Evolutionary conservation across 352 stramenopile genomes (phyloP), one percentile per base, ranked within the genome.

Genomic region (Phytophthora uliginosa): DNA sequence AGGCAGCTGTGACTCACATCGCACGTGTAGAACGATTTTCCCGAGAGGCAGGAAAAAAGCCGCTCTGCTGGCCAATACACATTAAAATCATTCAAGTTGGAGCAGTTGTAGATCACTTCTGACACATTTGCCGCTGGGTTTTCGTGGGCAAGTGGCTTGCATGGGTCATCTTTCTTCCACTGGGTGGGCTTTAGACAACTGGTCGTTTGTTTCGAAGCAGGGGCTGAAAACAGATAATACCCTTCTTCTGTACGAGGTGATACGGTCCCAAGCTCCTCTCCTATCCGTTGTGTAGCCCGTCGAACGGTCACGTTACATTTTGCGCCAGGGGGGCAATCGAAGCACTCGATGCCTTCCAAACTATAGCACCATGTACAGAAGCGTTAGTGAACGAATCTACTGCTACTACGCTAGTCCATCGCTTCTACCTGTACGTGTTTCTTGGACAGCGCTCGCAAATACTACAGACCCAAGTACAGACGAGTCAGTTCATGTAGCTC

Each of bases 51-150:
- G 7, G 85, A 79, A 36, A 92, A 95, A 9, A 90, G 40, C 3
- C 87, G 81, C 12, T 89, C 81, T 5, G 84, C 22, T 0, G 78
- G 31, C 87, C 87, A 95, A 53, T 88, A 85, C n/a, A 90, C 84
- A 0, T 64, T 63, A 54, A 92, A 92, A 1, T 67, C 59, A 5
- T 45, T 60, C 36, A 66, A 42, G 2, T 64, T 71, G 10, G 81
- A 70, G 45, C 87, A 94, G 7, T 63, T 17, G 9, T 76, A 69
- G 52, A 93, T 82, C 12, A 92, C 69, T 7, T 83, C 63, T 1
- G 65, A 75, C 10, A 92, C 26, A 9, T 45, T 70, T 18, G 59
- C 42, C 0, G 22, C 50, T 20, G 74, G 60, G 7, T 77, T 36
- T 18, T 26, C 17, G 2, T 71, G 18, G 1, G 75, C 81, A 13